phyloP scores from a whole-genome alignment of 2,329 filamentous ascomycete genomes.

The Aspergillus ochraceus region DNA sequence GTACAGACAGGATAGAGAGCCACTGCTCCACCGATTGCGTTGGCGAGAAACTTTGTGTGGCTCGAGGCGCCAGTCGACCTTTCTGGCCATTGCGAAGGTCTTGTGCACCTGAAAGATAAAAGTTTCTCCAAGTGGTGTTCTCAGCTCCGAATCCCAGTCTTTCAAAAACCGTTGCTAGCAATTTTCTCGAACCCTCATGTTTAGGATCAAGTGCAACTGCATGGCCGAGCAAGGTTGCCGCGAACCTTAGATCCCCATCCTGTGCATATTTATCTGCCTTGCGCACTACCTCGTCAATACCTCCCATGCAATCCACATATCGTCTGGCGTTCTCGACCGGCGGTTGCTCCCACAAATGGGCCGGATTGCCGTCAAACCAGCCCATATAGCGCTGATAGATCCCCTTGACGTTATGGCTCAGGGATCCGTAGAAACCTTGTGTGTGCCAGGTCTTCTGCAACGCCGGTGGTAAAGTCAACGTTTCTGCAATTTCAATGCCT shows the following conservation, averaged over 20 bases:
- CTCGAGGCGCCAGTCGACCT: not conserved
- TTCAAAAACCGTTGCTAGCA: conserved; percentile 34
- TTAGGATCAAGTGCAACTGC: conserved; percentile 29
- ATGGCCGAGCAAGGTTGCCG: conserved; percentile 41
- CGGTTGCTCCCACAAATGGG: conserved; percentile 39
- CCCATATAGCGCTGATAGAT: conserved; percentile 38
- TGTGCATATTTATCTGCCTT: conserved; percentile 30
- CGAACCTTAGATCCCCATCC: conserved; percentile 39
- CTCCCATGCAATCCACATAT: conserved; percentile 42
- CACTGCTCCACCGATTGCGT: conserved; percentile 19
- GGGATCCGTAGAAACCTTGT: conserved; percentile 39
- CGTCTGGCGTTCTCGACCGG: conserved; percentile 33
- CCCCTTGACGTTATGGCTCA: conserved; percentile 43
- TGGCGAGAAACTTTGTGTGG: conserved; percentile 8
- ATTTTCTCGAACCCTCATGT: conserved; percentile 10
- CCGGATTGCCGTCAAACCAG: conserved; percentile 37
- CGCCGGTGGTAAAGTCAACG: conserved; percentile 32
- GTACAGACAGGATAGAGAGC: conserved; percentile 19
- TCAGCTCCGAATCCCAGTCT: conserved; percentile 39
- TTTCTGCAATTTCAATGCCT: conserved; percentile 43
- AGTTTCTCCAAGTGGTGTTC: conserved; percentile 46
- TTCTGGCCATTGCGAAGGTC: conserved; percentile 20
- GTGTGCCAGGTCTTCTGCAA: conserved; percentile 32
- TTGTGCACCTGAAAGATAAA: conserved; percentile 36
- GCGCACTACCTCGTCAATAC: conserved; percentile 28